Conservation (phyloP, 2,329 filamentous ascomycete species). For the Passalora sequoiae region DNA sequence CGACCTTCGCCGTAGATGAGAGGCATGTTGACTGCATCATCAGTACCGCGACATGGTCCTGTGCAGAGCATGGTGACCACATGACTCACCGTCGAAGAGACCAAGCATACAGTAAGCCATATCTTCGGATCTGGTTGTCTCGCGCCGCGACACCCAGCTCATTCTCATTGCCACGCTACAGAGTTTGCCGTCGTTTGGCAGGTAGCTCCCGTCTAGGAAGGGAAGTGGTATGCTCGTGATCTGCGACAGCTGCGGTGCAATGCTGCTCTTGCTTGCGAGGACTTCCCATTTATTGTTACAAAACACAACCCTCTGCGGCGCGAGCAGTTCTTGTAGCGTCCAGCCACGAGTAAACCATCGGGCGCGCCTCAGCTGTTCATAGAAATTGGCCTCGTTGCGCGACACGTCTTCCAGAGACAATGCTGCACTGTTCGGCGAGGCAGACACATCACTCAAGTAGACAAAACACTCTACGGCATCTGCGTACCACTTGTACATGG, state of each 20-base stretch:
- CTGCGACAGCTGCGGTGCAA: neutral
- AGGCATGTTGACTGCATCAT: constrained; percentile 22
- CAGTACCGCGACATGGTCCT: too few species aligned
- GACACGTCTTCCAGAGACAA: neutral
- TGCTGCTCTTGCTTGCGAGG: neutral
- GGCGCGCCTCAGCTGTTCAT: neutral
- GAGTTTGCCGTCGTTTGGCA: neutral
- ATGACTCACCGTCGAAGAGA: constrained; percentile 14
- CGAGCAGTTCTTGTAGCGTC: neutral
- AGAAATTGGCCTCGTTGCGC: neutral
- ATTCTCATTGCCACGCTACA: constrained; percentile 14
- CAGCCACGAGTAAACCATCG: neutral
- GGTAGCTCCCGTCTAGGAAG: neutral
- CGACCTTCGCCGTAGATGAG: constrained; percentile 23
- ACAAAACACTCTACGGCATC: constrained; percentile 16
- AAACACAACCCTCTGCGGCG: neutral
- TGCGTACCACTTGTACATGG: constrained; percentile 18
- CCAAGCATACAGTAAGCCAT: constrained; percentile 6
- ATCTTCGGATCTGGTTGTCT: constrained; percentile 20
- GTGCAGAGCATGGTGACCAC: too few species aligned
- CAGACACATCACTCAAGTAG: constrained; percentile 13
- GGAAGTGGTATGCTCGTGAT: neutral
- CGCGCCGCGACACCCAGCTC: constrained; percentile 21
- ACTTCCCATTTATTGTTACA: neutral
- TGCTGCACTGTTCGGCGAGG: neutral